Conservation (phyloP, 1,284 basidiomycete genomes). For the Boletus calvinii region DNA sequence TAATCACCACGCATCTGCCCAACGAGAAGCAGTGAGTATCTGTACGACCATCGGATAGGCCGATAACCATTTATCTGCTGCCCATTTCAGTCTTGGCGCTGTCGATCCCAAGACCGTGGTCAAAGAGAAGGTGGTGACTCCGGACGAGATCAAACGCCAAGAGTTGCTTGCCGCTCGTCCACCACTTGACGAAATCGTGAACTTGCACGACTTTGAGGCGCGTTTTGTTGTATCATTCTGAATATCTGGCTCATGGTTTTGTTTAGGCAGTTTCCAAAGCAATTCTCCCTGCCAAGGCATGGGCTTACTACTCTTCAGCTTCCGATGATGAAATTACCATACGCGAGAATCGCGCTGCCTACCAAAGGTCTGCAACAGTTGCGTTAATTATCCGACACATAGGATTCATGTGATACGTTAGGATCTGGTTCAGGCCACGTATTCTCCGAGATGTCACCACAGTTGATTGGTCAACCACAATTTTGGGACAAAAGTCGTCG, state of each 20-base stretch:
- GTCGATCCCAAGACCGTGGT: conserved; percentile 48
- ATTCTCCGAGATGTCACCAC: conserved; percentile 63
- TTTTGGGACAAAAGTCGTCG: conserved; percentile 54
- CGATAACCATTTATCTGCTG: background rate
- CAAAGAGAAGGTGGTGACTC: conserved; percentile 45
- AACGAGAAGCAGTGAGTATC: conserved; percentile 45
- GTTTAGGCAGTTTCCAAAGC: conserved; percentile 48
- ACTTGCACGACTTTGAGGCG: conserved; percentile 71
- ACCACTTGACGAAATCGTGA: conserved; percentile 57
- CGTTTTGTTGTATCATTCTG: conserved; percentile 4
- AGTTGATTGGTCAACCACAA: conserved; percentile 61
- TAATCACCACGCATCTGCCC: conserved; percentile 60
- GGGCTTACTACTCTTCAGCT: conserved; percentile 68
- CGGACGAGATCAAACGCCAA: conserved; percentile 43
- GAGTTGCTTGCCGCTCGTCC: conserved; percentile 45
- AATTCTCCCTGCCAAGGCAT: conserved; percentile 54
- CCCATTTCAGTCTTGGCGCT: conserved; percentile 32
- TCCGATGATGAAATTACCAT: conserved; percentile 67
- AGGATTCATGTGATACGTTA: conserved; percentile 14
- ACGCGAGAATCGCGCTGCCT: conserved; percentile 68
- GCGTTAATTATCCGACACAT: conserved; percentile 3
- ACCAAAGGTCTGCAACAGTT: conserved; percentile 45
- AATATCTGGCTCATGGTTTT: background rate
- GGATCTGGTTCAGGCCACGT: conserved; percentile 75
- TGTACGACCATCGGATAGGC: background rate